Conservation (phyloP, 495 filamentous ascomycete genomes). For the Lasiosphaeris hirsuta region DNA sequence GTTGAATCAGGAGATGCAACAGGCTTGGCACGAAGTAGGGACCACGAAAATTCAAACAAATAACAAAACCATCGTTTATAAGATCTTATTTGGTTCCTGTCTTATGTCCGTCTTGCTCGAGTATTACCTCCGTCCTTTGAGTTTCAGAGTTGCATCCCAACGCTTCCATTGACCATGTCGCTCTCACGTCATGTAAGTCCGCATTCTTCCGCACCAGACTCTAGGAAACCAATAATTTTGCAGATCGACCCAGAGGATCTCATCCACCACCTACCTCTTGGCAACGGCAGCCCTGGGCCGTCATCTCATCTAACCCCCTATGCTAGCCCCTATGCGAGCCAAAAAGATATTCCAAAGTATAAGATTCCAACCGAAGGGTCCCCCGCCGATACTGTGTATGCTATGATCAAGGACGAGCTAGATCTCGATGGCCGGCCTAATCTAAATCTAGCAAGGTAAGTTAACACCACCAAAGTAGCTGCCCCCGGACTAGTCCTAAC, state of each 20-base stretch:
- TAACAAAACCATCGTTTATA: no score
- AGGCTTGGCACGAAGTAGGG: no score
- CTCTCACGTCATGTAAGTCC: conserved; percentile 25
- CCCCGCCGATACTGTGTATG: conserved; percentile 60
- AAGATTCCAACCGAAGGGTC: conserved; percentile 59
- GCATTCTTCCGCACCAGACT: background rate
- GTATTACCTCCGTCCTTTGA: background rate
- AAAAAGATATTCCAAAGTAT: conserved; percentile 65
- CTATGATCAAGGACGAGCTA: conserved; percentile 69
- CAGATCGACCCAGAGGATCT: conserved; percentile 62
- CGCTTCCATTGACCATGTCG: conserved; percentile 12
- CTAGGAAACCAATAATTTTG: conserved; percentile 21
- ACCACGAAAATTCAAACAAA: no score
- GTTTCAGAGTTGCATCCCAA: background rate
- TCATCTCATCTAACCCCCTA: conserved; percentile 59
- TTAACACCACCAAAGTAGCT: background rate
- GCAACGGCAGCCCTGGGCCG: conserved; percentile 34
- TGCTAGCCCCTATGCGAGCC: conserved; percentile 58
- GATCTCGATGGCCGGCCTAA: conserved; percentile 72
- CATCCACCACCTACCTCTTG: conserved; percentile 47
- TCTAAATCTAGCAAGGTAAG: conserved; percentile 56
- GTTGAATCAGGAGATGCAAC: no score
- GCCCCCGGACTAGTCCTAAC: background rate
- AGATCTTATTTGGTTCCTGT: no score
- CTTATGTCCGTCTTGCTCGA: background rate